Percentiles rank a stretch among this genome's conserved stretches.
Conservation (phyloP, 108 stramenopile genomes). For the Nitzschia sp. region DNA sequence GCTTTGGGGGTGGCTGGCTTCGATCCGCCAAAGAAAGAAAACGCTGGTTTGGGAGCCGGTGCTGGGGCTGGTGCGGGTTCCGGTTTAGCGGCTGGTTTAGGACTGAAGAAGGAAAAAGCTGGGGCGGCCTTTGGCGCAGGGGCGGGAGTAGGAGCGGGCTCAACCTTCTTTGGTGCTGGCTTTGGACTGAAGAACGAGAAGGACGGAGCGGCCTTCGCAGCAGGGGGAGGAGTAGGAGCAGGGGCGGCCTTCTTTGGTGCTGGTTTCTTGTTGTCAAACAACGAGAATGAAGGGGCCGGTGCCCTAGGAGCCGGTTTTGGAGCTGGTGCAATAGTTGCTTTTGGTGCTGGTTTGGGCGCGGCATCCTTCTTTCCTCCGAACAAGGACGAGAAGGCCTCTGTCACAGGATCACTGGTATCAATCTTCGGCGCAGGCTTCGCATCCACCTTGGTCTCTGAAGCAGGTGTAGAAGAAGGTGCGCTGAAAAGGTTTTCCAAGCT, state of each 20-base stretch:
- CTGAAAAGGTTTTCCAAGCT: slow-evolving; percentile 6
- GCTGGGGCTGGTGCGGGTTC: slow-evolving; percentile 32
- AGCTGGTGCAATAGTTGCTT: slow-evolving; percentile 9
- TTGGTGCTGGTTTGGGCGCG: slow-evolving; percentile 28
- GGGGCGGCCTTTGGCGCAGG: slow-evolving; percentile 35
- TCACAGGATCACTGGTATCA: slow-evolving; percentile 31
- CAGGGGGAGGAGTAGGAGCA: slow-evolving; percentile 18
- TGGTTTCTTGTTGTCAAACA: slow-evolving; percentile 22
- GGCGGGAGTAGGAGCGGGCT: slow-evolving; percentile 30
- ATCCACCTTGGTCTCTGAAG: not conserved
- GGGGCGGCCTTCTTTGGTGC: slow-evolving; percentile 42
- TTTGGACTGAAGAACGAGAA: slow-evolving; percentile 25
- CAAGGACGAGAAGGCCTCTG: slow-evolving; percentile 36
- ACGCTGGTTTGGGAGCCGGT: slow-evolving; percentile 18
- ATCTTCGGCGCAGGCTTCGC: slow-evolving; percentile 20
- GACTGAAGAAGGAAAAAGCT: slow-evolving; percentile 38
- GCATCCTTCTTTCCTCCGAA: slow-evolving; percentile 29
- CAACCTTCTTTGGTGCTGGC: slow-evolving; percentile 15
- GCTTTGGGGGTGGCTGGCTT: slow-evolving; percentile 28
- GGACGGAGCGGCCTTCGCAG: slow-evolving; percentile 31
- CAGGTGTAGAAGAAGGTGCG: slow-evolving; percentile 22
- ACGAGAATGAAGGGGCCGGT: slow-evolving; percentile 27
- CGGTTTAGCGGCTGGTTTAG: slow-evolving; percentile 33
- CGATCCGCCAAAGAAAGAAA: slow-evolving; percentile 26
- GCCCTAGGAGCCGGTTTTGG: slow-evolving; percentile 41